Evolutionary conservation across 805 yeast genomes (phyloP), one percentile per base, ranked within the genome.

Genomic region (Schizosaccharomyces japonicus): DNA sequence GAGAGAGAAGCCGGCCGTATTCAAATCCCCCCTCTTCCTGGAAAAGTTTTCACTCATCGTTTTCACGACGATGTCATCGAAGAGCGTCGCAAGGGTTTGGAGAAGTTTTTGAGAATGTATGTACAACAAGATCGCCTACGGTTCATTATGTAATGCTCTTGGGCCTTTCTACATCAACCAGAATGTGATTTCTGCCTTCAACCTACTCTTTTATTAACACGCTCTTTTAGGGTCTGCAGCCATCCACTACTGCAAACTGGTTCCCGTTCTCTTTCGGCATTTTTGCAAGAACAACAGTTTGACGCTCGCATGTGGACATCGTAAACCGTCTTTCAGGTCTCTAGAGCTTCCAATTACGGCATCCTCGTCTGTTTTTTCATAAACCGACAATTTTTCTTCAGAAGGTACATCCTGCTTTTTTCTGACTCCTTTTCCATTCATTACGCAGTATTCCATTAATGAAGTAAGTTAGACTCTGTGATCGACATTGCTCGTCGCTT

Each of bases 161-260:
- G n/a, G 13, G 13, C n/a, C 13, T n/a, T n/a, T n/a, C n/a, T n/a
- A n/a, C n/a, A n/a, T n/a, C n/a, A n/a, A n/a, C n/a, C n/a, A n/a
- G n/a, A n/a, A n/a, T n/a, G n/a, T n/a, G n/a, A n/a, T n/a, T n/a
- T n/a, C n/a, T n/a, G n/a, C n/a, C n/a, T n/a, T 29, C 32, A 23
- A 23, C 8, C 27, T 10, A n/a, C 13, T 8, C 27, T 21, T 13
- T 26, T 56, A 29, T 33, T 40, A 23, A 31, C 32, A 25, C 30
- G 31, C 30, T 46, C 23, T 39, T 27, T 66, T 40, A 67, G 74
- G 15, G 93, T 85, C 17, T 90, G 92, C 11, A 90, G 94, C 10
- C 98, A 87, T 60, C 98, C 98, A 1, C 63, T 87, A 51, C 63
- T 87, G 50, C 96, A 90, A 63, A 80, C 94, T 0, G 92, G 93